Evolutionary conservation across 202 grass and related monocot genomes (phyloP).

Genomic region (Thinopyrum obtusiflorum): DNA sequence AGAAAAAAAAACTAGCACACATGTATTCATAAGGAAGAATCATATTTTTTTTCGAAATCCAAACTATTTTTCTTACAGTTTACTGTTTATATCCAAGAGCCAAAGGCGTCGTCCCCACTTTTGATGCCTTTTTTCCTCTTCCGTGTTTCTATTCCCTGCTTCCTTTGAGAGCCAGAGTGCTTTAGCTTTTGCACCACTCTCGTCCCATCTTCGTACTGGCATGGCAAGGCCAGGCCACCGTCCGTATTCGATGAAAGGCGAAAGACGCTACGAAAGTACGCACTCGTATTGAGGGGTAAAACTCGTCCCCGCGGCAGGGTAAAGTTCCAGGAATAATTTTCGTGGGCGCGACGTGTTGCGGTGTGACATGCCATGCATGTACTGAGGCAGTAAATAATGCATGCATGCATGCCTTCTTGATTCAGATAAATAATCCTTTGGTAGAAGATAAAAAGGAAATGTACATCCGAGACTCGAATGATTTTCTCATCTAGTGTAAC

Average conservation of each 20-base stretch:
- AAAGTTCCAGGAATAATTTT: background rate
- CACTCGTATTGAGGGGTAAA: background rate
- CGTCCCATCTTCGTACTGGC: background rate
- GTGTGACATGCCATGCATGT: background rate
- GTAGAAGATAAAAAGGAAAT: too few species aligned
- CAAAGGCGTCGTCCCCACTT: background rate
- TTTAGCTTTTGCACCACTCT: constrained; percentile 19
- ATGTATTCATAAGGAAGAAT: too few species aligned
- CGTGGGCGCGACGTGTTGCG: background rate
- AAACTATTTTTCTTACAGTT: background rate
- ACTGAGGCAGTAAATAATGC: too few species aligned
- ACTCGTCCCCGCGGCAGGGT: background rate
- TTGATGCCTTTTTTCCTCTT: background rate
- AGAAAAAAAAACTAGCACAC: too few species aligned
- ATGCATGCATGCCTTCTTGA: background rate
- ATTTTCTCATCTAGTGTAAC: too few species aligned
- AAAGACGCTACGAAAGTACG: constrained; percentile 27
- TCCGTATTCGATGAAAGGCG: constrained; percentile 18
- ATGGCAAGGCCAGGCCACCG: background rate
- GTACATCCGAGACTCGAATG: too few species aligned
- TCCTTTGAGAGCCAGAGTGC: background rate
- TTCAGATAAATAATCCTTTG: background rate
- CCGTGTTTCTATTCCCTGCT: background rate
- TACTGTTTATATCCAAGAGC: background rate
- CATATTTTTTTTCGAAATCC: too few species aligned